Percentiles rank a stretch among this genome's conserved stretches.
Conservation (phyloP, 768 basidiomycete genomes). For the Kwoniella newhampshirensis region DNA sequence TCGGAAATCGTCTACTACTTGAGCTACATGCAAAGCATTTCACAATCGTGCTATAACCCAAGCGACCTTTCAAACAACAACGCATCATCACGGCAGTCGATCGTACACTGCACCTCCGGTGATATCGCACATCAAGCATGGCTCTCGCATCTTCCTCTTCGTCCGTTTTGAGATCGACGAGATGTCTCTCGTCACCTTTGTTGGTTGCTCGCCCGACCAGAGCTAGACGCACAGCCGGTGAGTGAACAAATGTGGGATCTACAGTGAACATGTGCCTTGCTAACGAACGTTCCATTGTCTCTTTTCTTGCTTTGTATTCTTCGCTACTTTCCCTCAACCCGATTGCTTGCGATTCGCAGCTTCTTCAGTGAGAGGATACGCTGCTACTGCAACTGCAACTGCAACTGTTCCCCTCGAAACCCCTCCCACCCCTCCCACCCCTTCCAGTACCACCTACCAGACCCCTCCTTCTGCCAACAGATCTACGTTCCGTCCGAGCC, state of each 20-base stretch:
- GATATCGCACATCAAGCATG: constrained; percentile 1
- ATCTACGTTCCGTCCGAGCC: background rate
- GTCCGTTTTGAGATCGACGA: constrained; percentile 9
- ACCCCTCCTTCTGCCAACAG: background rate
- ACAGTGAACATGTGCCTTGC: background rate
- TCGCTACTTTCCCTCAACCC: background rate
- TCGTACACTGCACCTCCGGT: too few relatives aligned
- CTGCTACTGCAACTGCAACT: constrained; percentile 5
- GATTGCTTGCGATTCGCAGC: background rate
- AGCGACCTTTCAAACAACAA: too few relatives aligned
- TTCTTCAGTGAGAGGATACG: constrained; percentile 2
- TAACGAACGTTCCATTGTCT: background rate
- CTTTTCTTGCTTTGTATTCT: background rate
- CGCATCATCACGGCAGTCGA: too few relatives aligned
- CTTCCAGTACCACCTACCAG: background rate
- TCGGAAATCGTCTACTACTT: too few relatives aligned
- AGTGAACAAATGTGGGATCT: background rate
- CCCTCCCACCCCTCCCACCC: constrained; percentile 5
- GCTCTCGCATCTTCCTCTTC: constrained; percentile 19
- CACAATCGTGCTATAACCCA: too few relatives aligned
- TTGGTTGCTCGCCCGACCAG: background rate
- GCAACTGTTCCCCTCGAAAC: background rate
- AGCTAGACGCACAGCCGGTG: background rate
- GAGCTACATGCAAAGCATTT: too few relatives aligned
- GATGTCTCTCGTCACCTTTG: constrained; percentile 1